Base-by-base conservation (phyloP, 108 stramenopile species). In the Skeletonema costatum region DNA sequence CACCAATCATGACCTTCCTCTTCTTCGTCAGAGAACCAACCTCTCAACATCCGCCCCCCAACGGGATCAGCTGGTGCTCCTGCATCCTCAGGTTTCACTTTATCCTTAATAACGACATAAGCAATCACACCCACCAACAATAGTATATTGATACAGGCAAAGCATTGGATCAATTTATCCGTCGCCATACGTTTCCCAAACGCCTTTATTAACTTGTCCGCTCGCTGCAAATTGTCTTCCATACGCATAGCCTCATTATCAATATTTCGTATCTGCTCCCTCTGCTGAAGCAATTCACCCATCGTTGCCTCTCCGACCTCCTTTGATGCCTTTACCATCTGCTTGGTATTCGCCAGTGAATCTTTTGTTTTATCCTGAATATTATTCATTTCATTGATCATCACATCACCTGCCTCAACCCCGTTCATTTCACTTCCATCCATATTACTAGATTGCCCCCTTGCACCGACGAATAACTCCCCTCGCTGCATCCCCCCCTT, bases 121-220 rank as follows among this genome's bases (percentile, higher is more conserved):
- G 92, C 30, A 11, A 97, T 87, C 32, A 98, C 96, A 13, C 96
- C 97, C 29, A 89, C 81, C 63, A 98, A 50, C 30, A 93, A 66
- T 3, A 91, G 70, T 29, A 94, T 88, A 72, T 97, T 98, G 56
- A 97, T 58, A 39, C 92, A 85, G 10, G 93, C 93, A 79, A 97
- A 97, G 71, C 96, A 97, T 71, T 97, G 96, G 75, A 98, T 97
- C 63, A 98, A 93, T 67, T 88, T 94, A 71, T 98, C 98, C 3
- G 95, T 90, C 35, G 96, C 96, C 95, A 98, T 97, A 31, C 97
- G 84, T 81, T 95, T 97, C 8, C 95, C 92, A 80, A 97, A 98
- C 11, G 86, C 85, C 72, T 95, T 96, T 31, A 98, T 83, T n/a
- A 98, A 80, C 32, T 87, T 93, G 71, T 98, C 94, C 7, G 98